These are phyloP conservation scores for Schizochytrium sp. DNA, from an alignment of 108 stramenopile species.

Conservation along the genomic window DNA sequence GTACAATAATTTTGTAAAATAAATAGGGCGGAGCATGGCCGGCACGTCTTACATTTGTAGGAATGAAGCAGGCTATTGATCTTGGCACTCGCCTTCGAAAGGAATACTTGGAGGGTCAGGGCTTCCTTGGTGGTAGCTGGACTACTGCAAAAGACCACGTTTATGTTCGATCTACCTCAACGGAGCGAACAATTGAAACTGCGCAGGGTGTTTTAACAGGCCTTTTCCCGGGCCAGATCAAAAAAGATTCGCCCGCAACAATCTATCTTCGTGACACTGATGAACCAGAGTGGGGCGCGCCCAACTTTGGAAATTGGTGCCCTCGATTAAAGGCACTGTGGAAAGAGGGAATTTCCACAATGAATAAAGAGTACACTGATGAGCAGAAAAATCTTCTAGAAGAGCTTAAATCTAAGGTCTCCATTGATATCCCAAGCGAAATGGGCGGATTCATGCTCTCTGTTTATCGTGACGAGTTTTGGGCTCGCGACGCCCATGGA, in stretches of 20 bases:
- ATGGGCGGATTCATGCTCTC: not conserved
- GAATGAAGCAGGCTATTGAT: slow-evolving; percentile 19
- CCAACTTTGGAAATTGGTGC: slow-evolving; percentile 26
- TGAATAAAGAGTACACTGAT: not conserved
- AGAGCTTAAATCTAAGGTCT: not conserved
- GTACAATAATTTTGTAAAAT: too few species aligned
- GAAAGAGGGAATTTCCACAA: not conserved
- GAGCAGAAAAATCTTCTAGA: not conserved
- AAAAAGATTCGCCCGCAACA: not conserved
- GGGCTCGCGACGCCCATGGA: not conserved
- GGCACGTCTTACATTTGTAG: not conserved
- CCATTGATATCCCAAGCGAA: not conserved
- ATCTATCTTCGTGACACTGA: not conserved
- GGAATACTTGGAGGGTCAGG: not conserved
- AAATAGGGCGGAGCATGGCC: not conserved
- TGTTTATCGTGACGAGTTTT: not conserved
- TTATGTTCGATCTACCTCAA: slow-evolving; percentile 16
- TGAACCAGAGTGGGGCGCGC: slow-evolving; percentile 12
- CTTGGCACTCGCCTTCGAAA: not conserved
- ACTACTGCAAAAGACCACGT: not conserved
- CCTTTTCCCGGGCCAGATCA: not conserved
- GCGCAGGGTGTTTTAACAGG: not conserved
- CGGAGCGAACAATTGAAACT: slow-evolving; percentile 21
- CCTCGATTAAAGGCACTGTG: not conserved
- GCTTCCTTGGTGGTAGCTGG: not conserved